phyloP scores from a whole-genome alignment of 352 stramenopile species.

The Plasmopara halstedii region DNA sequence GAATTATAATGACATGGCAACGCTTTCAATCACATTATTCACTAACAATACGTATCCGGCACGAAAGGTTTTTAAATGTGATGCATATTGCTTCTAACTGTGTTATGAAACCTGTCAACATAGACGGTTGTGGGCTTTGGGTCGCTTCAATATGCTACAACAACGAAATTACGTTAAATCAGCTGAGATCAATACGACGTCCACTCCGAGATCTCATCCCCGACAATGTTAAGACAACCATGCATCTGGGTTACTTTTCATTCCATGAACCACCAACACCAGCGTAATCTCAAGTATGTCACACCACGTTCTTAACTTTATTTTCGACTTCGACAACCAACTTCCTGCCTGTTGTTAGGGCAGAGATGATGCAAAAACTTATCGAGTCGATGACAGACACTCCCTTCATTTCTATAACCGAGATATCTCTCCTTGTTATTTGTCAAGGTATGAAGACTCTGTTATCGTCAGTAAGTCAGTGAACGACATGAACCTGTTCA shows the following conservation, averaged over 20 bases:
- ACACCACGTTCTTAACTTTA: neutral
- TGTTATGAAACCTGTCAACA: neutral
- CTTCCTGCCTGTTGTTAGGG: neutral
- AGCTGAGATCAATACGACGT: neutral
- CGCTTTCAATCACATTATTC: neutral
- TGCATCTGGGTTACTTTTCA: neutral
- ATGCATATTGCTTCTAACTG: neutral
- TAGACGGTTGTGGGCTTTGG: neutral
- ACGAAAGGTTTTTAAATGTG: neutral
- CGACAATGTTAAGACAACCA: neutral
- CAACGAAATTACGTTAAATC: neutral
- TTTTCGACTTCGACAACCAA: neutral
- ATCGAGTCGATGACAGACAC: neutral
- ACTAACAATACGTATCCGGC: neutral
- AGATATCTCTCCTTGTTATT: neutral
- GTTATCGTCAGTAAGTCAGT: neutral
- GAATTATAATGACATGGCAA: neutral
- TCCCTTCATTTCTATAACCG: neutral
- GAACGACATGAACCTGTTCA: neutral
- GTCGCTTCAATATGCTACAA: neutral
- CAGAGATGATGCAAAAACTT: neutral
- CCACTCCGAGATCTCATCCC: neutral
- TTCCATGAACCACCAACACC: neutral
- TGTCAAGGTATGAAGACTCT: neutral
- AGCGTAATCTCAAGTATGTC: neutral